Conservation (phyloP, 2,329 filamentous ascomycete species). For the Cladosporium austrohemisphaericum region DNA sequence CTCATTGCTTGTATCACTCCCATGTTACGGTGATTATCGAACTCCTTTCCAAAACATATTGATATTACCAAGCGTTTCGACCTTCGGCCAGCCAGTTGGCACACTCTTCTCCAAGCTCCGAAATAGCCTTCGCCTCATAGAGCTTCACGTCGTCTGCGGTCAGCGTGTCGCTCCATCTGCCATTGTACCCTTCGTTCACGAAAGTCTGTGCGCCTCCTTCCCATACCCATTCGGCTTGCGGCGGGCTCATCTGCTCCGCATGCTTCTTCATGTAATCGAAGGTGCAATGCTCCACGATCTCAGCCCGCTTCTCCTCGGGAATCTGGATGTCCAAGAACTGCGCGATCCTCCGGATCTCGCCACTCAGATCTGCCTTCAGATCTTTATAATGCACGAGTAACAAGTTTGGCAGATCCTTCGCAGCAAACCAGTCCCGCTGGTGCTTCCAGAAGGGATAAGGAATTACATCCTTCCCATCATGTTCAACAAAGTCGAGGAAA, state of each 20-base stretch:
- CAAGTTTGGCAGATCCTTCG: not conserved
- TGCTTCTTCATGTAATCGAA: slow-evolving; percentile 2
- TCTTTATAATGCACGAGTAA: slow-evolving; percentile 4
- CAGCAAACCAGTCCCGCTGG: not conserved
- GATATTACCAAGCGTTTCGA: not conserved
- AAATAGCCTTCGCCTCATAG: slow-evolving; percentile 1
- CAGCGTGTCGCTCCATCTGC: slow-evolving; percentile 2
- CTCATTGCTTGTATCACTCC: no score
- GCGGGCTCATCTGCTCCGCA: not conserved
- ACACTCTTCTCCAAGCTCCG: slow-evolving; percentile 2
- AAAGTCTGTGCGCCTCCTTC: not conserved
- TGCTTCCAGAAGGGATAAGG: not conserved
- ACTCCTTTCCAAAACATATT: no score
- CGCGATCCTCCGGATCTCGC: slow-evolving; percentile 1
- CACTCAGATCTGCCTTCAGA: not conserved
- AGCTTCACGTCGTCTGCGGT: not conserved
- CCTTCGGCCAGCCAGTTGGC: not conserved
- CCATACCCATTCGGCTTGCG: not conserved
- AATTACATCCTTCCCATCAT: not conserved
- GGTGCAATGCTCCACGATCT: not conserved
- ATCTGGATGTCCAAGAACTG: not conserved
- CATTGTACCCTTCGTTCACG: not conserved
- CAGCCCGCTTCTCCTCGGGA: not conserved
- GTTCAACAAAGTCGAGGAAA: slow-evolving; percentile 1
- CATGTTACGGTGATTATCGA: no score